Base-by-base conservation (phyloP, 371 early-diverging fungal genomes). In the Mortierella sp. region DNA sequence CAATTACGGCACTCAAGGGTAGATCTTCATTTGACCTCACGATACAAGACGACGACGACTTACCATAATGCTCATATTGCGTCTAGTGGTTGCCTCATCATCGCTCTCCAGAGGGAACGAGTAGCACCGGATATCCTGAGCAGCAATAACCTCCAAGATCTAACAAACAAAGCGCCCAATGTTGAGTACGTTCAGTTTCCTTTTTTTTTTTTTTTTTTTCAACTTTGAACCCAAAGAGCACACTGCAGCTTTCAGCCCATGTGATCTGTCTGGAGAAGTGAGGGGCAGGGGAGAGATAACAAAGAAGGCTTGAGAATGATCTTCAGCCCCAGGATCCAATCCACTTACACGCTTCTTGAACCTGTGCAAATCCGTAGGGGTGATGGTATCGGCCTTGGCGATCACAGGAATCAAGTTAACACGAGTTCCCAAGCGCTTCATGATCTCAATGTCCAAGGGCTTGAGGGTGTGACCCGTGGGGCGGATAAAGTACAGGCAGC, bases 371-470 rank as follows among this genome's bases (percentile, higher is more conserved):
- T 94, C 95, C 6, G 86, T 82, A 8, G 90, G 90, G 14, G 96
- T 95, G 64, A 96, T 71, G 4, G 95, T 95, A 81, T 98, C 98
- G 54, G 96, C 93, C 80, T 96, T 97, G 43, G 96, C 90, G 79
- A 98, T 93, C 14, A 97, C 91, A 41, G 98, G 96, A 68, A 98
- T 94, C 68, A 96, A 66, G 80, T 96, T 96, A 56, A 94, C 93
- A 50, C 94, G 87, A 30, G 89, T 85, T 21, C 94, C 91, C 43
- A 96, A 81, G 19, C 89, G 86, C 81, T 93, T 93, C 95, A 96
- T 94, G 48, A 93, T 89, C 79, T 93, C 92, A 58, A 96, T 92
- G 72, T 96, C 96, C 45, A 96, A 81, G 39, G 93, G 92, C 52
- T 85, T 86, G 62, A 96, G 80, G 3, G 89, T 92, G 79, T 93